A percentile compares a stretch with the other conserved stretches of the same genome.
Conservation (phyloP, 768 basidiomycete genomes). For the Phanerochaete carnosa region DNA sequence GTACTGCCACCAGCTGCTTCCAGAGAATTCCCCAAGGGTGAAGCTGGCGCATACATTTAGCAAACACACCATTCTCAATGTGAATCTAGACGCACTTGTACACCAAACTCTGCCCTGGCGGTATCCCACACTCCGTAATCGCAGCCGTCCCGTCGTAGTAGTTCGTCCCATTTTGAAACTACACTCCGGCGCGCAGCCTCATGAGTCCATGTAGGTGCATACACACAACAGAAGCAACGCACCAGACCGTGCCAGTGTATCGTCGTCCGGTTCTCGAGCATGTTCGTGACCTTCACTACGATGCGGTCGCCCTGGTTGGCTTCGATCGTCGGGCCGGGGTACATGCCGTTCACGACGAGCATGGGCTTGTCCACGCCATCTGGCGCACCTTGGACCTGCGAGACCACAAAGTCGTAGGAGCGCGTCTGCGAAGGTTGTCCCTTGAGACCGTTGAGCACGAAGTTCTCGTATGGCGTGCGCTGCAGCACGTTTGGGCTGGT, state of each 20-base stretch:
- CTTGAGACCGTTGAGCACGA: slow-evolving; percentile 11
- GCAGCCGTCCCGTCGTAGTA: slow-evolving; percentile 46
- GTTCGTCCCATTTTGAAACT: slow-evolving; percentile 43
- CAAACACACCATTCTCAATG: not conserved
- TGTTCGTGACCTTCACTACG: slow-evolving; percentile 35
- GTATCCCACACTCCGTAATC: slow-evolving; percentile 51
- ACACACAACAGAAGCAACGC: not conserved
- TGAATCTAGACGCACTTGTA: slow-evolving; percentile 27
- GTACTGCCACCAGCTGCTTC: slow-evolving; percentile 50
- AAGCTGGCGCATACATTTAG: slow-evolving; percentile 24
- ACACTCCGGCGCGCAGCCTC: slow-evolving; percentile 8
- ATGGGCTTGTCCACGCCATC: slow-evolving; percentile 39
- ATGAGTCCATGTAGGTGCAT: not conserved
- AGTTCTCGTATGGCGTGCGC: slow-evolving; percentile 8
- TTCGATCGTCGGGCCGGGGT: slow-evolving; percentile 37
- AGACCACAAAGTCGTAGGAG: slow-evolving; percentile 39
- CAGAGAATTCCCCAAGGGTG: slow-evolving; percentile 40
- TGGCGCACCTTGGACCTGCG: slow-evolving; percentile 33
- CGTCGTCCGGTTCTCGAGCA: slow-evolving; percentile 24
- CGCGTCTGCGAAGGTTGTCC: slow-evolving; percentile 35
- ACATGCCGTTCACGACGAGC: slow-evolving; percentile 45
- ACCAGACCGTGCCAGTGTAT: slow-evolving; percentile 35
- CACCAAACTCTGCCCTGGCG: slow-evolving; percentile 41
- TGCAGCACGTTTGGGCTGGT: not conserved
- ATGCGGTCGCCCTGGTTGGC: slow-evolving; percentile 35